These are phyloP conservation scores for Leptographium wingfieldii DNA, from an alignment of 2,329 filamentous ascomycete species.

Conservation along the genomic window DNA sequence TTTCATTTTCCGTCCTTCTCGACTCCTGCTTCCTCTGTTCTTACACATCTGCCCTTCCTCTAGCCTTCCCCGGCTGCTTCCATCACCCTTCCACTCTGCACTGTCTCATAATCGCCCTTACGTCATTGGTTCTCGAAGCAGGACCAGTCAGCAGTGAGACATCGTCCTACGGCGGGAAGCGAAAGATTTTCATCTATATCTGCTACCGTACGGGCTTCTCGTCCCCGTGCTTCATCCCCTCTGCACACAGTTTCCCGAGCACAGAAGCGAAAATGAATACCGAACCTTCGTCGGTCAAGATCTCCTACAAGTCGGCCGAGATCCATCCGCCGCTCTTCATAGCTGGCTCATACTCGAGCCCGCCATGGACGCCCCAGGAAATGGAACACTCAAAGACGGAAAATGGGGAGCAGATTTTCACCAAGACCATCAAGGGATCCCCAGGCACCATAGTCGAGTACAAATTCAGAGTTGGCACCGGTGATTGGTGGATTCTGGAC, in stretches of 20 bases:
- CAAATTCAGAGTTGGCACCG: slow-evolving; percentile 57
- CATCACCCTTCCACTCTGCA: neutral
- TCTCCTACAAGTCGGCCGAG: slow-evolving; percentile 49
- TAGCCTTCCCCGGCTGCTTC: neutral
- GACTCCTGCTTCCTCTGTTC: neutral
- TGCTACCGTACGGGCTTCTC: no score
- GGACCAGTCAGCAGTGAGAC: no score
- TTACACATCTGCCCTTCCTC: neutral
- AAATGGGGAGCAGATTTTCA: slow-evolving; percentile 45
- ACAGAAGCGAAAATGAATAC: slow-evolving; percentile 19
- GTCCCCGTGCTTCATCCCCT: neutral
- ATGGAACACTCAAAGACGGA: slow-evolving; percentile 43
- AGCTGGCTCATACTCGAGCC: slow-evolving; percentile 54
- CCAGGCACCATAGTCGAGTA: slow-evolving; percentile 54
- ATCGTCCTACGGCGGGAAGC: no score
- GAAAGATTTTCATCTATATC: no score
- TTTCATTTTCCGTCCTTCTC: neutral
- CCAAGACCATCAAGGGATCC: slow-evolving; percentile 39
- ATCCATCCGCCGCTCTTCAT: slow-evolving; percentile 56
- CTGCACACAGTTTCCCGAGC: neutral
- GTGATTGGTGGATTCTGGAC: slow-evolving; percentile 59
- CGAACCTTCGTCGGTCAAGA: slow-evolving; percentile 32
- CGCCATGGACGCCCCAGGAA: slow-evolving; percentile 54
- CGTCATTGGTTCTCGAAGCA: no score
- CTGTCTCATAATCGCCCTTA: neutral